These are phyloP conservation scores for Phytophthora agathidicida DNA, from an alignment of 352 stramenopile species.

Conservation along the genomic window DNA sequence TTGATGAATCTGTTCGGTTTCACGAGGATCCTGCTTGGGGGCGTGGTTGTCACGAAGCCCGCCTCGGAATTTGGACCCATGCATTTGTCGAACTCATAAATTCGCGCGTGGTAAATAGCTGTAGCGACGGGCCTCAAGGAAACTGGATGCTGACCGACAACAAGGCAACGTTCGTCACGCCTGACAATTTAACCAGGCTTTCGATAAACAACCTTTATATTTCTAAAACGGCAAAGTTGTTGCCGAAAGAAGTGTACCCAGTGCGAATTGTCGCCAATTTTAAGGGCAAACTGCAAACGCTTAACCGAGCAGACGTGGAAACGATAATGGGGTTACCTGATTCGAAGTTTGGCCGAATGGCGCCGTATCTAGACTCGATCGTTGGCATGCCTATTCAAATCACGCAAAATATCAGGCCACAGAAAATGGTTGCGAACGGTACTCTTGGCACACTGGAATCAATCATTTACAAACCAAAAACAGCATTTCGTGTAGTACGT, in stretches of 20 bases:
- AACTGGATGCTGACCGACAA: too few relatives aligned
- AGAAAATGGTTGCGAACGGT: constrained; percentile 19
- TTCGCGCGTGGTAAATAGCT: background rate
- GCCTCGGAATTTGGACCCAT: background rate
- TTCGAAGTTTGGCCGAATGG: constrained; percentile 8
- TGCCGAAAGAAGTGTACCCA: background rate
- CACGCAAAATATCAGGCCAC: background rate
- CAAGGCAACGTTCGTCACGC: background rate
- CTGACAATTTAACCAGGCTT: background rate
- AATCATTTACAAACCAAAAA: constrained; percentile 3
- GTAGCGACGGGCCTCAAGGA: background rate
- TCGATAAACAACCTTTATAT: background rate
- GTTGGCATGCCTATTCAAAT: constrained; percentile 9
- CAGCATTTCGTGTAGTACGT: background rate
- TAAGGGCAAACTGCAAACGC: background rate
- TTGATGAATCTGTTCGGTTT: constrained; percentile 1
- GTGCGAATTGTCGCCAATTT: constrained; percentile 2
- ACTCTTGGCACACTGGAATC: constrained; percentile 3
- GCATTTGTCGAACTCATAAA: background rate
- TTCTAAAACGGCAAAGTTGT: background rate
- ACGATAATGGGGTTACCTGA: background rate
- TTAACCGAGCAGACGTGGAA: background rate
- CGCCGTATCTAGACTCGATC: background rate
- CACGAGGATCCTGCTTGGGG: constrained; percentile 1
- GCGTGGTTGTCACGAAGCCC: background rate